phyloP scores from a whole-genome alignment of 192 early-diverging fungal genomes.

The Coemansia javaensis region DNA sequence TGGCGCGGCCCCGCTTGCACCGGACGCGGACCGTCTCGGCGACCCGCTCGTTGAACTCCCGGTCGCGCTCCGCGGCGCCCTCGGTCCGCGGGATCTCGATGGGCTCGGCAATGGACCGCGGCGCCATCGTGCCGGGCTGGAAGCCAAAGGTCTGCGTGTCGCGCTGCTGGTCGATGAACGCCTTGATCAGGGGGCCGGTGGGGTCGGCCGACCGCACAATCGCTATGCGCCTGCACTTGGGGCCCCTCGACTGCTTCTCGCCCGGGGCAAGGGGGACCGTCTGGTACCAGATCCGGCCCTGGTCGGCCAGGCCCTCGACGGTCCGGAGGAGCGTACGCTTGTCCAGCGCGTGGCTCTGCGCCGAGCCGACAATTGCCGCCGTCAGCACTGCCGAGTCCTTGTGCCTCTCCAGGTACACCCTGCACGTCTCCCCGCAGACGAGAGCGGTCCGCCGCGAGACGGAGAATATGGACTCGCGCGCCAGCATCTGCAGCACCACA shows the following conservation, averaged over 20 bases:
- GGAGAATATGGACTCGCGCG: slow-evolving; percentile 11
- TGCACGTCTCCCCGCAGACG: slow-evolving; percentile 2
- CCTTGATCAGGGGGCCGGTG: slow-evolving; percentile 9
- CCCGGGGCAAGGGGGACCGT: background rate
- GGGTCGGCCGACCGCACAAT: slow-evolving; percentile 19
- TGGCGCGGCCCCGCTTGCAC: too few relatives aligned
- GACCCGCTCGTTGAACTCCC: background rate
- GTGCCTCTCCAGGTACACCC: slow-evolving; percentile 5
- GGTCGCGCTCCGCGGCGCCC: slow-evolving; percentile 24
- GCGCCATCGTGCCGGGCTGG: background rate
- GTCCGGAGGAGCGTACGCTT: slow-evolving; percentile 26
- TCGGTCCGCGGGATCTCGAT: slow-evolving; percentile 12
- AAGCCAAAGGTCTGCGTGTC: slow-evolving; percentile 9
- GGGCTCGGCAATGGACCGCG: background rate
- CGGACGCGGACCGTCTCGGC: too few relatives aligned
- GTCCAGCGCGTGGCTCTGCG: slow-evolving; percentile 13
- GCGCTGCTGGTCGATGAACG: slow-evolving; percentile 15
- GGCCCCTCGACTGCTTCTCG: background rate
- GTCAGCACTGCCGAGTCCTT: slow-evolving; percentile 2
- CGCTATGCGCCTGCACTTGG: slow-evolving; percentile 1
- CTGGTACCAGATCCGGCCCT: slow-evolving; percentile 10
- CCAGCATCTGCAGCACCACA: slow-evolving; percentile 13
- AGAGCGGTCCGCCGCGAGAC: background rate
- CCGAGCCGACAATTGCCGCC: background rate
- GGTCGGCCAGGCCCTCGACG: slow-evolving; percentile 8